Evolutionary conservation across 2,329 filamentous ascomycete species (phyloP).

Genomic region (Harringtonia aguacate): DNA sequence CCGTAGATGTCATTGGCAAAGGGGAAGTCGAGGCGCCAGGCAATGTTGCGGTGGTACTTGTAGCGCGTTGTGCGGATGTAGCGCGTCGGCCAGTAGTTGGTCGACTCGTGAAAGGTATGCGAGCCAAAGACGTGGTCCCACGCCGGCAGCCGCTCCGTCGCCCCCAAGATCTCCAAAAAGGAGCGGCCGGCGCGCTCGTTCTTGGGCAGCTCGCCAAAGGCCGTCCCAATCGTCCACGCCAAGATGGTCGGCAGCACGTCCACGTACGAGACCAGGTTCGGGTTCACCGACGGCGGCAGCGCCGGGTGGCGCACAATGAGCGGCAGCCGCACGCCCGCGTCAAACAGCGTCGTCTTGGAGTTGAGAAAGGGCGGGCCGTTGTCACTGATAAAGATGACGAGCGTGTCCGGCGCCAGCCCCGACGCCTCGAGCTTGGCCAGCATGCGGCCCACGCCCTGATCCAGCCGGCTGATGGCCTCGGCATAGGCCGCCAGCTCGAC

Average conservation of each 20-base stretch:
- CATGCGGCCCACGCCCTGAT: constrained; percentile 29
- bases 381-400: constrained; percentile 36
- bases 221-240: constrained; percentile 22
- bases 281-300: constrained; percentile 21
- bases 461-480: constrained; percentile 27
- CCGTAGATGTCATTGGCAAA: constrained; percentile 35
- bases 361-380: constrained; percentile 40
- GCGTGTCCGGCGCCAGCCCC: constrained; percentile 23
- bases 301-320: constrained; percentile 26
- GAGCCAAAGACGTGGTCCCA: constrained; percentile 34
- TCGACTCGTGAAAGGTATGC: constrained; percentile 39
- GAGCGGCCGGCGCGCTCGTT: constrained; percentile 21
- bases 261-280: constrained; percentile 32
- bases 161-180: constrained; percentile 24
- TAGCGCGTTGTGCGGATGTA: constrained; percentile 29
- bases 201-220: background rate
- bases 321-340: constrained; percentile 32
- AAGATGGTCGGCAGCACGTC: constrained; percentile 35
- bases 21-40: constrained; percentile 37
- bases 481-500: constrained; percentile 32
- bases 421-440: constrained; percentile 21
- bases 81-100: constrained; percentile 39
- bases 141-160: constrained; percentile 8
- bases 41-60: constrained; percentile 41
- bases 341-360: constrained; percentile 38